phyloP scores from a whole-genome alignment of 202 grass and related monocot genomes.

The Dendrocalamus latiflorus region DNA sequence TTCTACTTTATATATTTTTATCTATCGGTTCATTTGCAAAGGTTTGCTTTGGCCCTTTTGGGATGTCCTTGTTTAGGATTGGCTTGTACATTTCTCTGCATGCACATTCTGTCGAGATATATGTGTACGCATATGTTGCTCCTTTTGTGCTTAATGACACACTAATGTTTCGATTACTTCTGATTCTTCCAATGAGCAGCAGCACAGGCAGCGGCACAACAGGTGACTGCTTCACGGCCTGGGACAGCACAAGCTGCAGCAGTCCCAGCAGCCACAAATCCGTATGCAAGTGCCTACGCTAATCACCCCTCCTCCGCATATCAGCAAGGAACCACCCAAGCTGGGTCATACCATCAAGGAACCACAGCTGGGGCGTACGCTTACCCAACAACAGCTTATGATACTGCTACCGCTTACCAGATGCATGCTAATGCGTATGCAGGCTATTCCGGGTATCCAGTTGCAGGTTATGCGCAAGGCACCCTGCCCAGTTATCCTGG shows the following conservation, averaged over 20 bases:
- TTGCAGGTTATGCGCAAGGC: constrained; percentile 43
- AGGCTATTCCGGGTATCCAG: constrained; percentile 52
- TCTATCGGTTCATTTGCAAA: background rate
- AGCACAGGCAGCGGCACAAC: constrained; percentile 9
- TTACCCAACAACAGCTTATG: constrained; percentile 38
- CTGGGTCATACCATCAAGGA: constrained; percentile 26
- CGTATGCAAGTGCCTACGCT: constrained; percentile 45
- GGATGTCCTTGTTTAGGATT: background rate
- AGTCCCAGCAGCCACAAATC: constrained; percentile 32
- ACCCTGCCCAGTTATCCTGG: constrained; percentile 31
- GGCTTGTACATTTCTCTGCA: too few relatives aligned
- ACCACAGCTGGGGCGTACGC: constrained; percentile 15
- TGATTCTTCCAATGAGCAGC: constrained; percentile 15
- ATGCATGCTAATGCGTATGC: constrained; percentile 38
- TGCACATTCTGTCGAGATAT: too few relatives aligned
- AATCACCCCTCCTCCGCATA: constrained; percentile 27
- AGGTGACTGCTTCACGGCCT: constrained; percentile 30
- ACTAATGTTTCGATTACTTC: constrained; percentile 17
- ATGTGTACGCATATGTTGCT: background rate
- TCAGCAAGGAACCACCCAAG: constrained; percentile 14
- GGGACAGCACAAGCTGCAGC: constrained; percentile 37
- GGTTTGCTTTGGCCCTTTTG: background rate
- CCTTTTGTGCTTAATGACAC: background rate
- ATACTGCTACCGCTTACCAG: constrained; percentile 41
- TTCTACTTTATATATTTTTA: background rate